phyloP scores from a whole-genome alignment of 495 filamentous ascomycete species.

The Annulohypoxylon moriforme region DNA sequence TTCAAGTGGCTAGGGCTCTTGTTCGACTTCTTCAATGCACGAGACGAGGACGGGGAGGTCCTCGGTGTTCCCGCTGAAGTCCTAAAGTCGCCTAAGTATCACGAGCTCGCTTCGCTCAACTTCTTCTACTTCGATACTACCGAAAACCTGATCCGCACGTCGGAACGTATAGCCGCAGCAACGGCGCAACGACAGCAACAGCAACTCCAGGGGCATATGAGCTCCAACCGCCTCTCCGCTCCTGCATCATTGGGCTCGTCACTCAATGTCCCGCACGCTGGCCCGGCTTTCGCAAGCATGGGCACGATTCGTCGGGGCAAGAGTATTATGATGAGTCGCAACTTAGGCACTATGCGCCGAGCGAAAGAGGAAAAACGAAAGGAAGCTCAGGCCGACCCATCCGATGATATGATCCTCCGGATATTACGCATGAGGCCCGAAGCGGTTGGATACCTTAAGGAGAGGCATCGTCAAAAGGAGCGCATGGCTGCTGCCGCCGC shows the following conservation, averaged over 20 bases:
- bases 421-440: conserved; percentile 97
- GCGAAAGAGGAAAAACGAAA: conserved; percentile 95
- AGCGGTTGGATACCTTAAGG: conserved; percentile 88
- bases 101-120: conserved; percentile 93
- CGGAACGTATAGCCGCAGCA: conserved; percentile 93
- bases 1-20: conserved; percentile 95
- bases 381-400: conserved; percentile 95
- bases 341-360: conserved; percentile 94
- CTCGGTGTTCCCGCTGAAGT: conserved; percentile 90
- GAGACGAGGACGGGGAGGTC: conserved; percentile 88
- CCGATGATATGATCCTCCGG: conserved; percentile 96
- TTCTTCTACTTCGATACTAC: conserved; percentile 99
- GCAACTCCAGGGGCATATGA: conserved; percentile 54
- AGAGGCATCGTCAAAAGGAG: conserved; percentile 93
- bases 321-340: conserved; percentile 93
- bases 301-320: conserved; percentile 84
- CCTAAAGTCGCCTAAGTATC: conserved; percentile 96
- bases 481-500: conserved; percentile 88
- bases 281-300: conserved; percentile 72
- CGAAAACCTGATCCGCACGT: conserved; percentile 89
- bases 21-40: conserved; percentile 93
- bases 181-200: conserved; percentile 83
- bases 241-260: conserved; percentile 66
- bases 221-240: conserved; percentile 74
- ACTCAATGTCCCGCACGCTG: conserved; percentile 54